A percentile compares a stretch with the other conserved stretches of the same genome.
phyloP scores from a whole-genome alignment of 352 stramenopile species.

The Pythium aristosporum region DNA sequence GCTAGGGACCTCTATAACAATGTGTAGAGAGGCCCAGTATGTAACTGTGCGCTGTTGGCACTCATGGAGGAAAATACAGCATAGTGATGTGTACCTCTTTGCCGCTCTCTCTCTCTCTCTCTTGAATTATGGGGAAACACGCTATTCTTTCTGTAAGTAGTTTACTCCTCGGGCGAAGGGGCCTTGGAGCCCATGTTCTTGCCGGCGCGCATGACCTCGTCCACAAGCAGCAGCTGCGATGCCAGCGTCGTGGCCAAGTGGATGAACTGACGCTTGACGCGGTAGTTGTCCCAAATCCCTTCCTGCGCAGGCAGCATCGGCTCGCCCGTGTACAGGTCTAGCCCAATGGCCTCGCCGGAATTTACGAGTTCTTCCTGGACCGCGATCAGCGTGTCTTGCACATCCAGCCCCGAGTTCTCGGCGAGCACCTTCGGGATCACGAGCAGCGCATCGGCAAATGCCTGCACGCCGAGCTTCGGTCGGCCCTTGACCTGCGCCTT shows the following conservation, averaged over 20 bases:
- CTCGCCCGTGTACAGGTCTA: conserved; percentile 96
- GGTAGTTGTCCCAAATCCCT: conserved; percentile 98
- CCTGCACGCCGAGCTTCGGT: conserved; percentile 97
- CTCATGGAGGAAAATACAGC: no score
- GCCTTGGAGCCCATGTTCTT: conserved; percentile 94
- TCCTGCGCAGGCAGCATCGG: conserved; percentile 95
- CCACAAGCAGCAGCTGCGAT: conserved; percentile 98
- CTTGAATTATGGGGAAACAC: conserved; percentile 19
- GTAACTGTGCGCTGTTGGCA: background rate
- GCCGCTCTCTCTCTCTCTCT: background rate
- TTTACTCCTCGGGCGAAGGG: conserved; percentile 68
- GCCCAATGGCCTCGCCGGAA: conserved; percentile 89
- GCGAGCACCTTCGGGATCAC: conserved; percentile 98
- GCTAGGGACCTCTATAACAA: background rate
- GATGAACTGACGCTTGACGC: conserved; percentile 98
- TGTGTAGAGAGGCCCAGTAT: background rate
- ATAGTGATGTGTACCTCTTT: background rate
- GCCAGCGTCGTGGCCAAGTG: conserved; percentile 97
- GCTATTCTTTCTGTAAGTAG: conserved; percentile 15
- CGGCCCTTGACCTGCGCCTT: conserved; percentile 91
- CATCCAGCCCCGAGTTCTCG: conserved; percentile 83
- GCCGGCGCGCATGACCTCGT: conserved; percentile 99
- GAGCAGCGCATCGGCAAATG: conserved; percentile 96
- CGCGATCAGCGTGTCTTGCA: conserved; percentile 96
- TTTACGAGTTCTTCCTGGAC: conserved; percentile 95